Base-by-base conservation (phyloP, 805 yeast species). In the Ogataea naganishii region DNA sequence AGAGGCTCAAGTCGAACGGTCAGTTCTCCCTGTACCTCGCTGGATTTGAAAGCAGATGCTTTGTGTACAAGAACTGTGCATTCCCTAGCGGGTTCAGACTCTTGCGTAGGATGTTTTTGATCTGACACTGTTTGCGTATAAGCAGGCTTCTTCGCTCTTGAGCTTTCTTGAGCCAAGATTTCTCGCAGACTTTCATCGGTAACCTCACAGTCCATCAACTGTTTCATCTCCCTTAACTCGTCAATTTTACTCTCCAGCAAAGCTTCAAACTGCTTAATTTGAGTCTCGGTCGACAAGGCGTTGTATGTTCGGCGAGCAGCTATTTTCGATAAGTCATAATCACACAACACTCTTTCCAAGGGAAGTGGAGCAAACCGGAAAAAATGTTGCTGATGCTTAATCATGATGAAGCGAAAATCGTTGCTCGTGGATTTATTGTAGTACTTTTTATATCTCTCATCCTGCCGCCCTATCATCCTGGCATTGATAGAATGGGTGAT, bases 401-500 rank as follows among this genome's bases (percentile, higher is more conserved):
- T 29, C 31, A 29, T 29, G 12, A 49, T 43, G 28, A 49, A 44
- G 17, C 46, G 47, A 35, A 38, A 45, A 7, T 48, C 46, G 17
- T 40, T 37, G 12, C 38, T 29, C 6, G 45, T 40, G 19, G 34
- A 24, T 3, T 28, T 23, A 11, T 31, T 29, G 29, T 46, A 45
- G 17, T 26, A 46, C 28, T 40, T 37, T 31, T 47, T 45, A 25
- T 46, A 45, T 12, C 26, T 23, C 8, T 54, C 53, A 11, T 54
- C 49, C 2, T 53, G 51, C 33, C 60, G 57, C 29, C 75, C 80
- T 17, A 75, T 67, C 26, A 73, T 54, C 32, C 66, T 64, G n/a
- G 74, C 72, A 35, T 68, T 74, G 13, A 75, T 58, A 3, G 69
- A 57, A 42, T 74, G 74, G 18, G 66, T 54, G 11, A 73, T 50